These are phyloP conservation scores for Penicillium verrucosum DNA, from an alignment of 2,329 filamentous ascomycete genomes.

Conservation along the genomic window DNA sequence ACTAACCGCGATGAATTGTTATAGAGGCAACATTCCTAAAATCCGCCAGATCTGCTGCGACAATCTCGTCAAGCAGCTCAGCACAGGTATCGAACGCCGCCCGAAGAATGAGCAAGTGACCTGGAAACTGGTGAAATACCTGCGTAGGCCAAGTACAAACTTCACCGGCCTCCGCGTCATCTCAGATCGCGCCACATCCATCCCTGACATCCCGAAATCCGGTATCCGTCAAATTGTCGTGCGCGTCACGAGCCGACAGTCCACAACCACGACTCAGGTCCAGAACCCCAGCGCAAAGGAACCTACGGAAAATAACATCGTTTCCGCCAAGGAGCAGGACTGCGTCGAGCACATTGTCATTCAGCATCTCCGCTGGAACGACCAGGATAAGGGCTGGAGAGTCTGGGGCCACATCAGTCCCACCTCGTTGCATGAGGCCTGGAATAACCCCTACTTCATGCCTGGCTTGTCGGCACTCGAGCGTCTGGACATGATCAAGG, in stretches of 20 bases:
- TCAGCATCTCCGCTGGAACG: constrained; percentile 45
- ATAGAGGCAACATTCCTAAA: constrained; percentile 35
- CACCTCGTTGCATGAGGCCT: constrained; percentile 40
- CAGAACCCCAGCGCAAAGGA: neutral
- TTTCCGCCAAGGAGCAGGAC: constrained; percentile 39
- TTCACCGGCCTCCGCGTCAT: constrained; percentile 40
- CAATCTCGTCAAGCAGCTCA: constrained; percentile 37
- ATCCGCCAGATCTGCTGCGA: constrained; percentile 39
- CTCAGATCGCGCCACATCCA: constrained; percentile 41
- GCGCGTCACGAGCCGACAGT: constrained; percentile 40
- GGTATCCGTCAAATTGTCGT: constrained; percentile 41
- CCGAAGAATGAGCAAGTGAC: constrained; percentile 29
- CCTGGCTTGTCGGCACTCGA: constrained; percentile 35
- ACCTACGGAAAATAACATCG: constrained; percentile 5
- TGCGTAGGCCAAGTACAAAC: constrained; percentile 35
- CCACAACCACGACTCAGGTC: constrained; percentile 26
- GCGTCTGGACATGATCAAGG: constrained; percentile 34
- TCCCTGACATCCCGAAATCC: constrained; percentile 40
- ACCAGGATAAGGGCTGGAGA: constrained; percentile 46
- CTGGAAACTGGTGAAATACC: constrained; percentile 40
- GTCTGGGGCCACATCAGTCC: constrained; percentile 50
- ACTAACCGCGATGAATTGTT: neutral
- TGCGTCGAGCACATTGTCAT: constrained; percentile 52
- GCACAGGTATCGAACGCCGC: constrained; percentile 35
- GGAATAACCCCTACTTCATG: constrained; percentile 35